Base-by-base conservation (phyloP, 2,329 filamentous ascomycete species). In the Onygenales sp. region DNA sequence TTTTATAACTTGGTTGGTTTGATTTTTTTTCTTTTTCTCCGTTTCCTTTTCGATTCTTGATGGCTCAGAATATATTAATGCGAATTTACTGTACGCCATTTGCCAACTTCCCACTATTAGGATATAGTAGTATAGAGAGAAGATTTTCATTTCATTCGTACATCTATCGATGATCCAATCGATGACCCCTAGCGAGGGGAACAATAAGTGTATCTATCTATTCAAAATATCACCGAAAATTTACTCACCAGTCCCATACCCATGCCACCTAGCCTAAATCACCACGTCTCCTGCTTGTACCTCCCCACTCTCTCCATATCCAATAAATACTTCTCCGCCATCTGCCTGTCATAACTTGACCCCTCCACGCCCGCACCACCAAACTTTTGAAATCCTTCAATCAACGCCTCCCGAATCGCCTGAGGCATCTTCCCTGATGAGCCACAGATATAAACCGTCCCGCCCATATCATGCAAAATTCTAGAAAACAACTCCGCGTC, bases 231-330 rank as follows among this genome's bases (percentile, higher is more conserved):
- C 36, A 1, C 13, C 36, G 1, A 34, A 5, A 1, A 13, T 7
- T 11, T 32, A n/a, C 40, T 17, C 17, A 17, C 32, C 32, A 2
- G 21, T 17, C n/a, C 5, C 36, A 7, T 13, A 34, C n/a, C 6
- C 7, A 4, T 48, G 33, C 34, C 6, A 32, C 21, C 6, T 10
- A 14, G 11, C n/a, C 17, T 39, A 27, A 7, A 5, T 60, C 55
- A 87, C 84, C 84, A 87, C 6, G 84, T 87, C 69, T 87, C 84
- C 63, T 86, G 83, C 61, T 80, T 81, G 65, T 84, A 87, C 54
- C 80, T 69, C 9, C 81, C 82, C 21, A 65, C 70, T 64, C 78
- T 84, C 68, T 86, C 83, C 77, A 86, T 77, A 3, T 58, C 62
- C 27, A 71, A 69, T 9, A 87, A 58, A 63, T 78, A 79, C 27